phyloP scores from a whole-genome alignment of 495 filamentous ascomycete species.

The Lasiosphaeriaceae sp. region DNA sequence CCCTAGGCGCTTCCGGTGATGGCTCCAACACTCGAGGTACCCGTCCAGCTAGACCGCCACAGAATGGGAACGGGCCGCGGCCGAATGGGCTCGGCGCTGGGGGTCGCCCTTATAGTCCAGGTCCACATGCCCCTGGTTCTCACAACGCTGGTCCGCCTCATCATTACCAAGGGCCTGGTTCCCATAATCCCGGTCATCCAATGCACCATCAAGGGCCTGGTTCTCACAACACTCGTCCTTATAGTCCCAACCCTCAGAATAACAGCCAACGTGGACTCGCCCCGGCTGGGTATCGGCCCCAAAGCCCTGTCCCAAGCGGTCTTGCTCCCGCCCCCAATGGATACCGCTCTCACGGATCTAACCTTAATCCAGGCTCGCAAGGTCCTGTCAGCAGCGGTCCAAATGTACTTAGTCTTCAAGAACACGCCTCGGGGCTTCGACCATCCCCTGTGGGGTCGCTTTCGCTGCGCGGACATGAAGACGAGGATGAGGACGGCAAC shows the following conservation, averaged over 20 bases:
- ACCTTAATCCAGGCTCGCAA: neutral
- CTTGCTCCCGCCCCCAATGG: constrained; percentile 3
- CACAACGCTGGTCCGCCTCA: neutral
- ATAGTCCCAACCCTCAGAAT: neutral
- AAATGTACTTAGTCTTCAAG: neutral
- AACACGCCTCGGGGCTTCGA: too few relatives aligned
- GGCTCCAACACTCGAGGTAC: neutral
- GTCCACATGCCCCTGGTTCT: neutral
- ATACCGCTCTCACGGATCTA: constrained; percentile 4
- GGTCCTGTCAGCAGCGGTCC: neutral
- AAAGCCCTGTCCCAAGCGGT: constrained; percentile 1
- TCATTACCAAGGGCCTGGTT: too few relatives aligned
- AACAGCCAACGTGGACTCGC: neutral
- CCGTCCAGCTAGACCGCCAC: neutral
- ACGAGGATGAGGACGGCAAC: constrained; percentile 5
- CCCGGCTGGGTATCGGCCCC: neutral
- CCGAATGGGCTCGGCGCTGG: neutral
- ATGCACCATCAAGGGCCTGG: neutral
- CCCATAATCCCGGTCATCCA: neutral
- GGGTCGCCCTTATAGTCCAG: neutral
- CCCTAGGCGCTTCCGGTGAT: neutral
- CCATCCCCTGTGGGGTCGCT: too few relatives aligned
- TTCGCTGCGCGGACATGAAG: too few relatives aligned
- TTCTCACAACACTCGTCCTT: neutral
- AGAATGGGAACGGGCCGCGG: neutral